Conservation (phyloP, 2,329 filamentous ascomycete species). For the Pseudogymnoascus sp. region DNA sequence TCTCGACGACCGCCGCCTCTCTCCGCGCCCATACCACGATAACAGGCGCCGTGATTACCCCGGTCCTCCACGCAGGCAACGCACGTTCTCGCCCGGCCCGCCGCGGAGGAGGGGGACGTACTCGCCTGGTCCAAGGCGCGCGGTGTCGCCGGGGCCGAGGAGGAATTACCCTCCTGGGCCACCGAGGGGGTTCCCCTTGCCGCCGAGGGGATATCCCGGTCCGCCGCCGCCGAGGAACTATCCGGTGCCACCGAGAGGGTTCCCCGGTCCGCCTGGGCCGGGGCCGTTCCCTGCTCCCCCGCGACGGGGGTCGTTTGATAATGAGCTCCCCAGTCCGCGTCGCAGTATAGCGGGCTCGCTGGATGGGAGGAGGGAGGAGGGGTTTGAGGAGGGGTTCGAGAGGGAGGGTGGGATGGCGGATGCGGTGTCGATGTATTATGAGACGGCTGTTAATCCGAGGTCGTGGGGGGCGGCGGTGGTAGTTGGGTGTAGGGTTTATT, state of each 20-base stretch:
- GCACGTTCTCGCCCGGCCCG: background rate
- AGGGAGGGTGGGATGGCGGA: background rate
- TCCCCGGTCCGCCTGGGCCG: background rate
- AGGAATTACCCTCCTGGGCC: background rate
- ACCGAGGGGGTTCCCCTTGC: background rate
- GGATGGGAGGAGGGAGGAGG: background rate
- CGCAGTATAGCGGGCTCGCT: background rate
- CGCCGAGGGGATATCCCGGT: background rate
- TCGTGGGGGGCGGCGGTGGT: background rate
- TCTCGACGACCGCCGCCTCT: background rate
- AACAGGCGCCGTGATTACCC: background rate
- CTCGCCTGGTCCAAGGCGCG: background rate
- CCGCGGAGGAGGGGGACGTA: background rate
- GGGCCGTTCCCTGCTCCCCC: background rate
- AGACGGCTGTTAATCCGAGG: background rate
- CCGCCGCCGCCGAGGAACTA: background rate
- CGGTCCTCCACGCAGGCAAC: background rate
- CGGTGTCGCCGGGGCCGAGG: background rate
- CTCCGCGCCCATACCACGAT: no score
- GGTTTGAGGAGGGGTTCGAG: background rate
- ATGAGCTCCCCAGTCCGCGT: background rate
- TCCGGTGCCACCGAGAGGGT: background rate
- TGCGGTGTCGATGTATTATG: background rate
- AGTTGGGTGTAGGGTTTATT: background rate
- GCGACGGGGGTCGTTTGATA: background rate